Evolutionary conservation across 768 basidiomycete genomes (phyloP).

Genomic region (Lactarius deliciosus): DNA sequence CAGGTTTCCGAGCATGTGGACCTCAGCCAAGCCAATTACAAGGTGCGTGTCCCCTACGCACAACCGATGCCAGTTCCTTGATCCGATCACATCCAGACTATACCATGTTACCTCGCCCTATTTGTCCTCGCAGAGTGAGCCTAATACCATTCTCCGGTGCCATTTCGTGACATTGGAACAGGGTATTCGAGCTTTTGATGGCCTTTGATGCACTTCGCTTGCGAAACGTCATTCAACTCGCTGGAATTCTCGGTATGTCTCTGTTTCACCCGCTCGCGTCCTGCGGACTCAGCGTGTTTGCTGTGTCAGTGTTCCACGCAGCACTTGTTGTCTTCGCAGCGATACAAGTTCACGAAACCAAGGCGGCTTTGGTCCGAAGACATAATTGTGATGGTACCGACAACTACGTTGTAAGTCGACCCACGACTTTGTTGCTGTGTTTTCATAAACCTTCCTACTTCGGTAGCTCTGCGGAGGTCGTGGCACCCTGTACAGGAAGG

Average conservation of each 20-base stretch:
- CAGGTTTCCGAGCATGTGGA: constrained; percentile 55
- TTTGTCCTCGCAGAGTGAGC: constrained; percentile 80
- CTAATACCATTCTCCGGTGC: not conserved
- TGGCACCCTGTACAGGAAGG: constrained; percentile 56
- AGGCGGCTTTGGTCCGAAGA: constrained; percentile 49
- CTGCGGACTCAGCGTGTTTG: not conserved
- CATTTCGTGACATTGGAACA: constrained; percentile 34
- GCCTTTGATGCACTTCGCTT: constrained; percentile 78
- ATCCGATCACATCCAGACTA: constrained; percentile 47
- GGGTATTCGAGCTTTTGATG: constrained; percentile 77
- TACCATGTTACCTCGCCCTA: constrained; percentile 82
- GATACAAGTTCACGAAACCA: constrained; percentile 78
- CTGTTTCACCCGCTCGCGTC: not conserved
- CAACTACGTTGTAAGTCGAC: constrained; percentile 43
- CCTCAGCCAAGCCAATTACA: constrained; percentile 47
- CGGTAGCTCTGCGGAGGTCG: constrained; percentile 49
- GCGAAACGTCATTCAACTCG: constrained; percentile 76
- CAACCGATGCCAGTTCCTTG: not conserved
- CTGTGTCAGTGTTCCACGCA: constrained; percentile 61
- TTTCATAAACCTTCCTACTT: not conserved
- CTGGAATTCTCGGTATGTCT: constrained; percentile 65
- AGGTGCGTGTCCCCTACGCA: constrained; percentile 40
- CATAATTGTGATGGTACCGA: constrained; percentile 38
- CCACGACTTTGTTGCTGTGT: not conserved
- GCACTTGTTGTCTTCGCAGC: constrained; percentile 73